phyloP scores from a whole-genome alignment of 2,329 filamentous ascomycete species.

The Rhytidhysteron rufulum region DNA sequence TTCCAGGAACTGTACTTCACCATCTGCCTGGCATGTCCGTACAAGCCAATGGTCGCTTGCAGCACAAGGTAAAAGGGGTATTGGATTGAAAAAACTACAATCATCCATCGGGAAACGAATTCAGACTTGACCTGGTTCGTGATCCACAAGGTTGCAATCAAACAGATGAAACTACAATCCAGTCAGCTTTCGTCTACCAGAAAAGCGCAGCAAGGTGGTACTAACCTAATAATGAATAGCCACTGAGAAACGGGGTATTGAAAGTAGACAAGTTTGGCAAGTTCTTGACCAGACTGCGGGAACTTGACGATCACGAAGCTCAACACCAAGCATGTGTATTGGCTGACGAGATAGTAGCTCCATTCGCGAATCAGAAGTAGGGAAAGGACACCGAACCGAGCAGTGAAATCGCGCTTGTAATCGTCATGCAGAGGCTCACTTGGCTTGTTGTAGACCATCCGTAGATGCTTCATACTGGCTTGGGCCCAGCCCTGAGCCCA shows the following conservation, averaged over 20 bases:
- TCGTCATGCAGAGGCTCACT: constrained; percentile 23
- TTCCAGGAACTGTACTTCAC: constrained; percentile 47
- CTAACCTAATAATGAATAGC: constrained; percentile 45
- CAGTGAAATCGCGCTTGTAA: constrained; percentile 31
- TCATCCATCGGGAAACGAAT: constrained; percentile 40
- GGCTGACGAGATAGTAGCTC: constrained; percentile 48
- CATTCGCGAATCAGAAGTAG: constrained; percentile 45
- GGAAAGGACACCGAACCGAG: constrained; percentile 44
- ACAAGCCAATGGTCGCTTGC: constrained; percentile 44
- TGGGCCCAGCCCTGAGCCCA: constrained; percentile 52
- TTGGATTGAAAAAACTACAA: constrained; percentile 40
- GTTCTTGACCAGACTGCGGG: constrained; percentile 33
- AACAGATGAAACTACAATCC: constrained; percentile 34
- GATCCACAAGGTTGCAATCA: constrained; percentile 45
- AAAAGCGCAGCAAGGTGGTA: constrained; percentile 6
- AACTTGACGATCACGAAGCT: constrained; percentile 46
- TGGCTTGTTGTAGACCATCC: constrained; percentile 41
- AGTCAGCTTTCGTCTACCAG: constrained; percentile 13
- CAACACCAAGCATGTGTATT: constrained; percentile 45
- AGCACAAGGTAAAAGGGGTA: constrained; percentile 45
- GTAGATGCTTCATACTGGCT: constrained; percentile 42
- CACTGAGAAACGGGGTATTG: constrained; percentile 47
- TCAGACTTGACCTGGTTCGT: constrained; percentile 45
- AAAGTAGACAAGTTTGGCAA: constrained; percentile 45
- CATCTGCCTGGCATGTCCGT: constrained; percentile 45